Conservation (phyloP, 805 yeast genomes). For the Wilhelminamyces savonicus region DNA sequence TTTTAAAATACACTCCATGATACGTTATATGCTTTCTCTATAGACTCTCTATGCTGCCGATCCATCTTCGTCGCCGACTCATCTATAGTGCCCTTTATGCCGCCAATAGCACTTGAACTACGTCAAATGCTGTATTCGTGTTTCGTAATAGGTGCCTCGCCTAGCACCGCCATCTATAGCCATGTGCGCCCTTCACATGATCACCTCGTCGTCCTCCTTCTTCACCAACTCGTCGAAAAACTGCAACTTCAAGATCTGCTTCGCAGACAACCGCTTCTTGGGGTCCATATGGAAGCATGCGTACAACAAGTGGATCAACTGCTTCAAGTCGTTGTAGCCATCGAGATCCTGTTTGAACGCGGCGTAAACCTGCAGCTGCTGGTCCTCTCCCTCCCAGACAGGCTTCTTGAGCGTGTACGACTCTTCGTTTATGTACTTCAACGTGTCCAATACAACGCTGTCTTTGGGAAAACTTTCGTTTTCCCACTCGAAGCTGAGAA, state of each 20-base stretch:
- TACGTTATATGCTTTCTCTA: too few species aligned
- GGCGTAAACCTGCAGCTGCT: constrained; percentile 6
- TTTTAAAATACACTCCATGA: too few species aligned
- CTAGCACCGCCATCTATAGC: neutral
- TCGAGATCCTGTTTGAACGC: constrained; percentile 13
- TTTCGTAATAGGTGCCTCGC: too few species aligned
- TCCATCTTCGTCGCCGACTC: too few species aligned
- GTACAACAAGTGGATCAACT: constrained; percentile 50
- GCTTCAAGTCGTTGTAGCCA: constrained; percentile 33
- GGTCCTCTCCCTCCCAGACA: constrained; percentile 6
- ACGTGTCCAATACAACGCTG: constrained; percentile 64
- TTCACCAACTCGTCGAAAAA: constrained; percentile 46
- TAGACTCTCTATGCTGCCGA: too few species aligned
- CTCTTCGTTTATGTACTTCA: constrained; percentile 40
- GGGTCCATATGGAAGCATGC: constrained; percentile 57
- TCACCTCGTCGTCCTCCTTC: constrained; percentile 28
- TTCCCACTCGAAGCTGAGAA: constrained; percentile 37
- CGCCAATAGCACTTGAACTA: too few species aligned
- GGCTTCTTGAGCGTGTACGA: constrained; percentile 30
- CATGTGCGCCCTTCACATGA: constrained; percentile 5
- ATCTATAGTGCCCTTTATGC: too few species aligned
- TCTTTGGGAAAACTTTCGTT: constrained; percentile 62
- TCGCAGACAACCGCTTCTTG: constrained; percentile 49
- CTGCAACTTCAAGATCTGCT: constrained; percentile 48
- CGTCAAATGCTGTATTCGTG: too few species aligned